Evolutionary conservation across 306 rosid genomes (phyloP).

Genomic region (Inga leiocalycina): DNA sequence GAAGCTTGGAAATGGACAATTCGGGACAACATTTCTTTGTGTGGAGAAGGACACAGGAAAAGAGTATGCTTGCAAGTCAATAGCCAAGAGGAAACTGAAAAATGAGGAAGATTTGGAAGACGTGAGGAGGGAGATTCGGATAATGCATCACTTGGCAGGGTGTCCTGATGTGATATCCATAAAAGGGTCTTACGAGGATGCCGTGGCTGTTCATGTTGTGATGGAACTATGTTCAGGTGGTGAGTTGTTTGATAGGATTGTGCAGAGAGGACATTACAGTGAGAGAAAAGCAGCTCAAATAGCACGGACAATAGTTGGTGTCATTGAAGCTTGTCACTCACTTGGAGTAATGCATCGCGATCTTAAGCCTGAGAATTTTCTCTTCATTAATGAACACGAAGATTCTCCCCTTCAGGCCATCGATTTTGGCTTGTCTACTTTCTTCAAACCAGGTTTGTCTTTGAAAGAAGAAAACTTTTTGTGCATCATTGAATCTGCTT

Average conservation of each 20-base stretch:
- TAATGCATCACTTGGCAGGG: constrained; percentile 90
- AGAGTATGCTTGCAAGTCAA: constrained; percentile 85
- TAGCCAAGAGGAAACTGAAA: constrained; percentile 68
- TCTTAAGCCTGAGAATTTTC: constrained; percentile 93
- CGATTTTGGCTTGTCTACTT: constrained; percentile 86
- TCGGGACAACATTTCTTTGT: constrained; percentile 80
- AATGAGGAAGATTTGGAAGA: constrained; percentile 76
- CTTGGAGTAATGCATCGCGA: constrained; percentile 97
- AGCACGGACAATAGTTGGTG: constrained; percentile 73
- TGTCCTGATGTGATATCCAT: constrained; percentile 56
- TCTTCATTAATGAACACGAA: constrained; percentile 73
- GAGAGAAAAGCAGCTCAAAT: constrained; percentile 83
- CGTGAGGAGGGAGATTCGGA: constrained; percentile 92
- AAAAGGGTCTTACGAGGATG: constrained; percentile 84
- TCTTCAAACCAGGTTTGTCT: constrained; percentile 87
- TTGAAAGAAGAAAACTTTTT: neutral
- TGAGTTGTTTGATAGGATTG: constrained; percentile 84
- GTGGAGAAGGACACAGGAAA: constrained; percentile 69
- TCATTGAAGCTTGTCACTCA: constrained; percentile 84
- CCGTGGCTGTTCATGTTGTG: constrained; percentile 80
- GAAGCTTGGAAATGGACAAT: constrained; percentile 86
- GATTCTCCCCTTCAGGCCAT: constrained; percentile 86
- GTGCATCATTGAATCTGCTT: neutral
- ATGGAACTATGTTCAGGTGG: constrained; percentile 94
- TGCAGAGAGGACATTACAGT: constrained; percentile 68